Conservation (phyloP, 2,329 filamentous ascomycete genomes). For the Penicillium expansum region DNA sequence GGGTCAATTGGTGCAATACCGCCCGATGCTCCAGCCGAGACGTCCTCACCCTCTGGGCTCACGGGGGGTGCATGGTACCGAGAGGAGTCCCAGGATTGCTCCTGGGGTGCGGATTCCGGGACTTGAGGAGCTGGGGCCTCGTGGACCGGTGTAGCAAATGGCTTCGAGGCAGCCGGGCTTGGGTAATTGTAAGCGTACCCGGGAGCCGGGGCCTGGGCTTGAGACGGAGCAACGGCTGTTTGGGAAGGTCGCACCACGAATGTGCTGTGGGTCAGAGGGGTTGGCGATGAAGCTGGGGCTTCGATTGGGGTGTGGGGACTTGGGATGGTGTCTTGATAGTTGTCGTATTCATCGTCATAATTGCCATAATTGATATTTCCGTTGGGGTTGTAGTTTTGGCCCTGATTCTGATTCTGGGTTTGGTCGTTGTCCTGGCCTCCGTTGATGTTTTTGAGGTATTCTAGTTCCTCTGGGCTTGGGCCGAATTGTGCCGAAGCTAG, state of each 20-base stretch:
- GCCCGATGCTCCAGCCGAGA: neutral
- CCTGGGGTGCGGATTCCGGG: neutral
- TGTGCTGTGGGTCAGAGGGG: neutral
- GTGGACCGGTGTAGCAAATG: neutral
- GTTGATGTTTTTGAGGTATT: neutral
- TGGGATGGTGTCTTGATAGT: neutral
- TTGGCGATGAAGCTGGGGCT: neutral
- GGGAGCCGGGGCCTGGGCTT: neutral
- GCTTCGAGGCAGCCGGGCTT: neutral
- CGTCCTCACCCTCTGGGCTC: neutral
- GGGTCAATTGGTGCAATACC: conserved; percentile 11
- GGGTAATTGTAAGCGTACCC: neutral
- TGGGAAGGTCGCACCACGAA: neutral
- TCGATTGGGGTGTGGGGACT: neutral
- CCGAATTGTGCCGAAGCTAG: conserved; percentile 11
- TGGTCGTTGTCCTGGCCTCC: neutral
- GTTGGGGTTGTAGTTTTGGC: neutral
- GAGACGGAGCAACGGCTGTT: neutral
- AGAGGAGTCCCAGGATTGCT: too few relatives aligned
- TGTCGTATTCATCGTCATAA: neutral
- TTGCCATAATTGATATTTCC: neutral
- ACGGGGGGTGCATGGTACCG: neutral
- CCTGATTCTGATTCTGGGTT: neutral
- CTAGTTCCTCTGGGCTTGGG: neutral
- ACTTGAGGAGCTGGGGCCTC: neutral